Evolutionary conservation across 768 basidiomycete species (phyloP).

Genomic region (Postia placenta): DNA sequence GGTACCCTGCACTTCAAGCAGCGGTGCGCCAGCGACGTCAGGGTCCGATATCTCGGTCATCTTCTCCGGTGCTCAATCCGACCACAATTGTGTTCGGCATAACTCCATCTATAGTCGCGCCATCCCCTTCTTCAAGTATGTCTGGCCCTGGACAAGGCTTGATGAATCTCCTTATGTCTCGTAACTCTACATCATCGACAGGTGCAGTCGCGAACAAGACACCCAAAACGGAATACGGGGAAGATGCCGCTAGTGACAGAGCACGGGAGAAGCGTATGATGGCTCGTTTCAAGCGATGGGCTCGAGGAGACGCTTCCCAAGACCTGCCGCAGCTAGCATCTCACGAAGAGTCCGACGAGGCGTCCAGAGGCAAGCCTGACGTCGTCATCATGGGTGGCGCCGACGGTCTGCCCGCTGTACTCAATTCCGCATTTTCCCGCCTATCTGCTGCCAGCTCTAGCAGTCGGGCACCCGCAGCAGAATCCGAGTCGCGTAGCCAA

Average conservation of each 20-base stretch:
- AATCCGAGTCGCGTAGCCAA: slow-evolving; percentile 26
- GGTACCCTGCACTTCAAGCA: slow-evolving; percentile 77
- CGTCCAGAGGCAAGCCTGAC: slow-evolving; percentile 18
- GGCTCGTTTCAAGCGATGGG: slow-evolving; percentile 71
- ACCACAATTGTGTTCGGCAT: slow-evolving; percentile 87
- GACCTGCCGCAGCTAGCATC: slow-evolving; percentile 53
- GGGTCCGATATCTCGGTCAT: slow-evolving; percentile 52
- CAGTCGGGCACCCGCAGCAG: slow-evolving; percentile 11
- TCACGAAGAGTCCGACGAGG: slow-evolving; percentile 33
- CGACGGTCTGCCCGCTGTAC: slow-evolving; percentile 30
- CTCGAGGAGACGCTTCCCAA: slow-evolving; percentile 48
- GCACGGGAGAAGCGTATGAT: slow-evolving; percentile 69
- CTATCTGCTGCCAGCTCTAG: background rate
- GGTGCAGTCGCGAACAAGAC: slow-evolving; percentile 27
- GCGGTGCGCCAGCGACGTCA: slow-evolving; percentile 75
- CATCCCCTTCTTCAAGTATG: slow-evolving; percentile 24
- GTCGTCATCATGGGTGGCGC: slow-evolving; percentile 44
- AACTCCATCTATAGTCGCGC: slow-evolving; percentile 66
- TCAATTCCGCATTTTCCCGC: slow-evolving; percentile 20
- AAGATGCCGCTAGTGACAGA: slow-evolving; percentile 58
- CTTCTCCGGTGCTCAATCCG: slow-evolving; percentile 59
- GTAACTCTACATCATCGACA: slow-evolving; percentile 28
- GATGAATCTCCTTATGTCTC: slow-evolving; percentile 41
- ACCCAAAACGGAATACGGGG: slow-evolving; percentile 51
- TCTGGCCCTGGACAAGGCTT: slow-evolving; percentile 29